These are phyloP conservation scores for Lentinula boryana DNA, from an alignment of 768 basidiomycete genomes.

Conservation along the genomic window DNA sequence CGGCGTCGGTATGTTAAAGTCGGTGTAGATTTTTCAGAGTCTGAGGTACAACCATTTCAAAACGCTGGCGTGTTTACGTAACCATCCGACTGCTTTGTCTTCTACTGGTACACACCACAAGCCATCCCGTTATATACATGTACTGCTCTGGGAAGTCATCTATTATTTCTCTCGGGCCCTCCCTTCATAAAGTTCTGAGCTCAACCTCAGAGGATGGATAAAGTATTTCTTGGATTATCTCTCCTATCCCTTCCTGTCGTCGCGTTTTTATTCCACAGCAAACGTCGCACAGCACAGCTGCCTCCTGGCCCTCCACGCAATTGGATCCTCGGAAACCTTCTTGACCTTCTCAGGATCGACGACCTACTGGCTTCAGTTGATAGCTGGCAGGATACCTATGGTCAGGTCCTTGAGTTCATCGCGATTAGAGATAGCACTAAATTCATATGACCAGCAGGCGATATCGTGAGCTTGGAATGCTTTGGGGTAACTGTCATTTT, in stretches of 20 bases:
- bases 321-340: not conserved
- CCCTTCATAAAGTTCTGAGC: not conserved
- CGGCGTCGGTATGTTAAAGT: too few species aligned
- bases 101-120: too few species aligned
- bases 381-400: not conserved
- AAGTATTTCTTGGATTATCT: not conserved
- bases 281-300: not conserved
- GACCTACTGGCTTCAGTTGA: not conserved
- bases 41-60: too few species aligned
- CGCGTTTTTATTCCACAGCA: not conserved
- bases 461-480: not conserved
- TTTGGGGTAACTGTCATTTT: not conserved
- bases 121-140: too few species aligned
- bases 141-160: not conserved
- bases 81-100: too few species aligned
- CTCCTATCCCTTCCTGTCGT: not conserved
- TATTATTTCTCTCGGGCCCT: not conserved
- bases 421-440: not conserved
- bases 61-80: too few species aligned
- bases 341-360: not conserved
- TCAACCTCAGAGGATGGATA: not conserved
- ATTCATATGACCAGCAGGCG: not conserved
- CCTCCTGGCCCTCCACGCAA: not conserved
- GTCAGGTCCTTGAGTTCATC: not conserved
- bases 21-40: too few species aligned